Evolutionary conservation across 1,284 basidiomycete genomes (phyloP).

Genomic region (Athelia psychrophila): DNA sequence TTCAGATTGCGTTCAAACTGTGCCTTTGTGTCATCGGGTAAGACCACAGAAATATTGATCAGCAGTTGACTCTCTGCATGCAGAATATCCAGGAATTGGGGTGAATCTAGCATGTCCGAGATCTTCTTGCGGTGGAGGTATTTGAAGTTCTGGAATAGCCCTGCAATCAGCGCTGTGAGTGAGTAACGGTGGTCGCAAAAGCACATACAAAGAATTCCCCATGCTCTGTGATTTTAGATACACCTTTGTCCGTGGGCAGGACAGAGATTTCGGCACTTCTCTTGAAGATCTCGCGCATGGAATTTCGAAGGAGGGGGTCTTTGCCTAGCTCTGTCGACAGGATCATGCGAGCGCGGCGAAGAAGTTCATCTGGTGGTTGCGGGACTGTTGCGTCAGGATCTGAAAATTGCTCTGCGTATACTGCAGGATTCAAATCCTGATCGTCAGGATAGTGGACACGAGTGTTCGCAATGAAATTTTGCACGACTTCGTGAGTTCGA

Average conservation of each 20-base stretch:
- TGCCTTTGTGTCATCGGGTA: slow-evolving; percentile 62
- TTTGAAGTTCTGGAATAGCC: slow-evolving; percentile 79
- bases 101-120: slow-evolving; percentile 63
- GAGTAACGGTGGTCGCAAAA: background rate
- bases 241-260: slow-evolving; percentile 89
- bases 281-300: slow-evolving; percentile 79
- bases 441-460: slow-evolving; percentile 76
- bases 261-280: slow-evolving; percentile 80
- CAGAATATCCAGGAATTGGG: slow-evolving; percentile 91
- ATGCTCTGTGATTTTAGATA: slow-evolving; percentile 86
- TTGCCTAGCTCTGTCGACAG: slow-evolving; percentile 90
- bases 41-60: slow-evolving; percentile 73
- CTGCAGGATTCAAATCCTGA: slow-evolving; percentile 67
- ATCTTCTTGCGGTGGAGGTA: slow-evolving; percentile 87
- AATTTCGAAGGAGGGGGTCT: slow-evolving; percentile 86
- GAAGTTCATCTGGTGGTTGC: slow-evolving; percentile 58
- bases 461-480: slow-evolving; percentile 66
- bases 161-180: slow-evolving; percentile 6
- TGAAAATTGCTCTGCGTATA: slow-evolving; percentile 77
- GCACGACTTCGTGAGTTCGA: slow-evolving; percentile 73
- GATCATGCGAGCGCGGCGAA: slow-evolving; percentile 80
- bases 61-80: slow-evolving; percentile 88
- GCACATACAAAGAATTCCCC: slow-evolving; percentile 84
- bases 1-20: slow-evolving; percentile 74
- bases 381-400: slow-evolving; percentile 60